phyloP scores from a whole-genome alignment of 768 basidiomycete genomes.

The Trametes cingulata region DNA sequence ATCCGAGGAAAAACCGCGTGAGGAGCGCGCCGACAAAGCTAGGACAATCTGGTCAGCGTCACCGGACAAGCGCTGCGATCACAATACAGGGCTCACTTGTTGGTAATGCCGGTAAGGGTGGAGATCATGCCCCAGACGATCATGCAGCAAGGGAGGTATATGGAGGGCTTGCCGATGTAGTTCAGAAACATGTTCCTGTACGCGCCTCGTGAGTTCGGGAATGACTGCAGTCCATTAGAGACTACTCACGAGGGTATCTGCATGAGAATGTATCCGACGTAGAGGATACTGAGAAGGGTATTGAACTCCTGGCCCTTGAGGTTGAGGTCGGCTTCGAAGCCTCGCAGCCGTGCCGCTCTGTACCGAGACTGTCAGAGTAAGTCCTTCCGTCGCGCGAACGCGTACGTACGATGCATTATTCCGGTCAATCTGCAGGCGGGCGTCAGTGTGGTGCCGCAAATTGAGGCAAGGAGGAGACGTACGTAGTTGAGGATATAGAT shows the following conservation, averaged over 20 bases:
- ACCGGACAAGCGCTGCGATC: not conserved
- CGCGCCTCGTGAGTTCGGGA: not conserved
- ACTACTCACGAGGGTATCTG: slow-evolving; percentile 69
- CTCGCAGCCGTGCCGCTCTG: slow-evolving; percentile 72
- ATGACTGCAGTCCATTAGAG: not conserved
- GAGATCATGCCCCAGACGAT: slow-evolving; percentile 63
- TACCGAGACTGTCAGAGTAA: not conserved
- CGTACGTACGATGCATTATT: slow-evolving; percentile 63
- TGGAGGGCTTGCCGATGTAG: slow-evolving; percentile 64
- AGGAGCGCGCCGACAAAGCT: slow-evolving; percentile 61
- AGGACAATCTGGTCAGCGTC: not conserved
- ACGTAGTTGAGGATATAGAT: slow-evolving; percentile 52
- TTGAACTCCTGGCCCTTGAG: slow-evolving; percentile 64
- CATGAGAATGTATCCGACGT: slow-evolving; percentile 76
- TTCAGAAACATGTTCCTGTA: slow-evolving; percentile 71
- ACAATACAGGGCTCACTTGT: slow-evolving; percentile 20
- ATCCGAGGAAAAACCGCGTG: slow-evolving; percentile 78
- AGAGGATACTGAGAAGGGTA: slow-evolving; percentile 66
- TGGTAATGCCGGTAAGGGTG: slow-evolving; percentile 42
- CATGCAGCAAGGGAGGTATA: slow-evolving; percentile 70
- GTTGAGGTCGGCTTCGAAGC: slow-evolving; percentile 68
- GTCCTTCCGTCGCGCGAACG: not conserved
- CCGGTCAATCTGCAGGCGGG: slow-evolving; percentile 55
- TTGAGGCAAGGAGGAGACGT: slow-evolving; percentile 18
- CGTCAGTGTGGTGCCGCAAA: not conserved